phyloP scores from a whole-genome alignment of 208 protist genomes.

The Leishmania braziliensis region DNA sequence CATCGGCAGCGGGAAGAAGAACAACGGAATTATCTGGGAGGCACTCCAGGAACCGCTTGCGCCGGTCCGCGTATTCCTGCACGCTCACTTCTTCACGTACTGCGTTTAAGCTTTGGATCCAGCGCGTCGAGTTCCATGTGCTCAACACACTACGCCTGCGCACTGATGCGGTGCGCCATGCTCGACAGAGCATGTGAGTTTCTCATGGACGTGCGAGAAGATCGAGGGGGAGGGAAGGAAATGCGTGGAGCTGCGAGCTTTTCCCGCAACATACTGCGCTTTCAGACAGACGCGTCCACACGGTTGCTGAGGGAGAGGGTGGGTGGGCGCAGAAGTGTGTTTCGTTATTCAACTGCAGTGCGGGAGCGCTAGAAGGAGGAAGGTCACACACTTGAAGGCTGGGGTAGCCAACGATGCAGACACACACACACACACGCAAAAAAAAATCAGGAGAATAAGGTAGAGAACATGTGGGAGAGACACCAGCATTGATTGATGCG shows the following conservation, averaged over 20 bases:
- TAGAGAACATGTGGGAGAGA: not conserved
- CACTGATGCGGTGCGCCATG: constrained; percentile 2
- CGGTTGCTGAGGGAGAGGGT: not conserved
- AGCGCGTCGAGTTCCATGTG: not conserved
- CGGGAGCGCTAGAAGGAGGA: not conserved
- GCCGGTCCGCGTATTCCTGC: constrained; percentile 40
- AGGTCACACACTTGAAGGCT: not conserved
- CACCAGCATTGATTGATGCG: not conserved
- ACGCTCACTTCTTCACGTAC: constrained; percentile 8
- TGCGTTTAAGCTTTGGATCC: not conserved
- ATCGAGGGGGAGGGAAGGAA: not conserved
- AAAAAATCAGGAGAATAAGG: not conserved
- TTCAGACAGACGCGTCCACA: not conserved
- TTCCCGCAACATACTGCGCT: not conserved
- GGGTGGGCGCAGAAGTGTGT: not conserved
- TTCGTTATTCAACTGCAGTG: not conserved
- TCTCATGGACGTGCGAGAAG: not conserved
- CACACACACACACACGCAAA: not conserved
- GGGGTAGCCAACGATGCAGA: not conserved
- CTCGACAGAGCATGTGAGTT: constrained; percentile 8
- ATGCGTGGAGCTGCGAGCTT: not conserved
- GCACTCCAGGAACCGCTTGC: constrained; percentile 30
- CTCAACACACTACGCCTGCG: not conserved
- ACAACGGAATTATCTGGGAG: constrained; percentile 44
- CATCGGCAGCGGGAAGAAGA: constrained; percentile 47